Evolutionary conservation across 495 filamentous ascomycete species (phyloP).

Genomic region (Penicillium mononematosum): DNA sequence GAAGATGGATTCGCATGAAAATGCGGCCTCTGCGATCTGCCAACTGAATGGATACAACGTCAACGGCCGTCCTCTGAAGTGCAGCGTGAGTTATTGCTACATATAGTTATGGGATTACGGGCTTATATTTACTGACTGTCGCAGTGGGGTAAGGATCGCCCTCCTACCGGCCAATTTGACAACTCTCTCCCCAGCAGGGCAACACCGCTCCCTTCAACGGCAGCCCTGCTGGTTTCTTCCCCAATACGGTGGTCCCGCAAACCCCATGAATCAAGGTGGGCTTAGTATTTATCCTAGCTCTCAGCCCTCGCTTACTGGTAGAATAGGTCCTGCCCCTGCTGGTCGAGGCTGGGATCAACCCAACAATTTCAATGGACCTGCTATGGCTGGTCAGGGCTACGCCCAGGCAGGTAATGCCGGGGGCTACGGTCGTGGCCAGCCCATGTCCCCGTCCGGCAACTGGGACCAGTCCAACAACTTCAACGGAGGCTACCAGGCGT

Average conservation of each 20-base stretch:
- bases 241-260: constrained; percentile 73
- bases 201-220: constrained; percentile 60
- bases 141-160: constrained; percentile 99
- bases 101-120: background rate
- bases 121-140: constrained; percentile 27
- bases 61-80: constrained; percentile 95
- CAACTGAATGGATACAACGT: constrained; percentile 96
- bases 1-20: constrained; percentile 99
- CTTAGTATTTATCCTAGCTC: constrained; percentile 24
- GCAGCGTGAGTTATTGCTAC: constrained; percentile 71
- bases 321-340: constrained; percentile 56
- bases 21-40: constrained; percentile 97
- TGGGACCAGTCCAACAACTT: constrained; percentile 65
- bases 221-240: constrained; percentile 83
- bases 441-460: constrained; percentile 63
- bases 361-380: constrained; percentile 56
- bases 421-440: constrained; percentile 80
- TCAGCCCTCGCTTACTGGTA: constrained; percentile 22
- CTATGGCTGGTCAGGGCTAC: constrained; percentile 58
- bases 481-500: constrained; percentile 56
- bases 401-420: constrained; percentile 67
- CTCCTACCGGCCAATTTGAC: constrained; percentile 78
- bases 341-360: constrained; percentile 62
- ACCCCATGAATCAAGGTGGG: constrained; percentile 70
- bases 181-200: constrained; percentile 67